Evolutionary conservation across 2,329 filamentous ascomycete genomes (phyloP).

Genomic region (Cytospora mali): DNA sequence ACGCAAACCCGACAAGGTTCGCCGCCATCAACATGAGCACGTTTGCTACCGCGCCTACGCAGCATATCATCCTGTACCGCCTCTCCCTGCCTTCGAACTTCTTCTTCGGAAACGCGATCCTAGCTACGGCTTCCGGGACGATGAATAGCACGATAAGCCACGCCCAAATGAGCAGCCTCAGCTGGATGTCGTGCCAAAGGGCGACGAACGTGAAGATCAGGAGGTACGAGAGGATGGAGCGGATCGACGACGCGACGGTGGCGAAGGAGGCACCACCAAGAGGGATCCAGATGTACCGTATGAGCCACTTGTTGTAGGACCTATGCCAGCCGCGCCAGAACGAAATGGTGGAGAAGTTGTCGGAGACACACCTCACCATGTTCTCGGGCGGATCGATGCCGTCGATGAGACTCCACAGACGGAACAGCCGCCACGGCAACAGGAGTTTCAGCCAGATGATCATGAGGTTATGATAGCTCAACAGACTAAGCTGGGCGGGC

Average conservation of each 20-base stretch:
- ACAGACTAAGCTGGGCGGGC: slow-evolving; percentile 81
- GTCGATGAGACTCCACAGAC: slow-evolving; percentile 90
- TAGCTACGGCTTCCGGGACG: slow-evolving; percentile 78
- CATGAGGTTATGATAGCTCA: slow-evolving; percentile 95
- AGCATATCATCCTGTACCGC: slow-evolving; percentile 77
- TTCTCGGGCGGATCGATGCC: slow-evolving; percentile 96
- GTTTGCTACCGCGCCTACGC: slow-evolving; percentile 78
- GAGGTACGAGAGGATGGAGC: slow-evolving; percentile 74
- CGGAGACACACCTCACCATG: slow-evolving; percentile 93
- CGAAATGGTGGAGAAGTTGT: slow-evolving; percentile 87
- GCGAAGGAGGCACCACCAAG: slow-evolving; percentile 71
- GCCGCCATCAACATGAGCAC: slow-evolving; percentile 94
- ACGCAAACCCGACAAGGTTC: slow-evolving; percentile 92
- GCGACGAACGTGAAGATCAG: slow-evolving; percentile 95
- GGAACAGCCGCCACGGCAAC: slow-evolving; percentile 97
- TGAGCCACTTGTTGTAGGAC: slow-evolving; percentile 90
- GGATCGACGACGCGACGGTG: slow-evolving; percentile 49
- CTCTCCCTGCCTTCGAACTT: slow-evolving; percentile 72
- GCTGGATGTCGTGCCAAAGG: slow-evolving; percentile 95
- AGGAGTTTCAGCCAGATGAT: slow-evolving; percentile 98
- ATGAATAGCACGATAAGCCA: slow-evolving; percentile 97
- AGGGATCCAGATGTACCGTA: slow-evolving; percentile 92
- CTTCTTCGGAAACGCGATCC: slow-evolving; percentile 69
- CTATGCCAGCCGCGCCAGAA: slow-evolving; percentile 99
- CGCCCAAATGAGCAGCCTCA: slow-evolving; percentile 89